Evolutionary conservation across 148 eudicot genomes (phyloP).

Genomic region (Amaranthus palmeri): DNA sequence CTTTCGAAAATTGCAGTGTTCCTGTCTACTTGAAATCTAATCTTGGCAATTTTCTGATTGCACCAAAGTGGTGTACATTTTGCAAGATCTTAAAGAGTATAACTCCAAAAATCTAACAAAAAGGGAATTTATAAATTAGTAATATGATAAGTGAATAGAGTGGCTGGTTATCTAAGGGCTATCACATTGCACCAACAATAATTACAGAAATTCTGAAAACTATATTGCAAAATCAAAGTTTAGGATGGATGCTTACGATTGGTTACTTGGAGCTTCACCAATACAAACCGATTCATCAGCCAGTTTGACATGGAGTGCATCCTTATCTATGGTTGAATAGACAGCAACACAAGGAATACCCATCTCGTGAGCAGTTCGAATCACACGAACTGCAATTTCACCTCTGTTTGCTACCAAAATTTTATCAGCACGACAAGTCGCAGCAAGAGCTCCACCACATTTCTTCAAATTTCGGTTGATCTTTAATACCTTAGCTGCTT

Average conservation of each 20-base stretch:
- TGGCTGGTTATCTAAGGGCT: background rate
- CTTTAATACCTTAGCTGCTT: slow-evolving; percentile 40
- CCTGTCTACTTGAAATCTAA: background rate
- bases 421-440: slow-evolving; percentile 57
- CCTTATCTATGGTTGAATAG: slow-evolving; percentile 94
- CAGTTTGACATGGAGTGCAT: slow-evolving; percentile 90
- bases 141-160: background rate
- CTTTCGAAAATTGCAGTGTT: background rate
- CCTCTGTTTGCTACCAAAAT: slow-evolving; percentile 97
- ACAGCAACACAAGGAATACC: slow-evolving; percentile 98
- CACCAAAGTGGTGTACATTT: background rate
- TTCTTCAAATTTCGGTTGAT: slow-evolving; percentile 37
- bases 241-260: slow-evolving; percentile 58
- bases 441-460: slow-evolving; percentile 73
- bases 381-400: slow-evolving; percentile 97
- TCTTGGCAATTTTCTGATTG: too few relatives aligned
- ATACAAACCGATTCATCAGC: slow-evolving; percentile 98
- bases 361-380: slow-evolving; percentile 95
- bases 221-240: background rate
- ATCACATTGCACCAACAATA: background rate
- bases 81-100: background rate
- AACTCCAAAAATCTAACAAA: background rate
- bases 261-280: slow-evolving; percentile 97
- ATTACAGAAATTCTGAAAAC: background rate
- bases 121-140: background rate